phyloP scores from a whole-genome alignment of 2,329 filamentous ascomycete genomes.

The Myriangium duriaei region DNA sequence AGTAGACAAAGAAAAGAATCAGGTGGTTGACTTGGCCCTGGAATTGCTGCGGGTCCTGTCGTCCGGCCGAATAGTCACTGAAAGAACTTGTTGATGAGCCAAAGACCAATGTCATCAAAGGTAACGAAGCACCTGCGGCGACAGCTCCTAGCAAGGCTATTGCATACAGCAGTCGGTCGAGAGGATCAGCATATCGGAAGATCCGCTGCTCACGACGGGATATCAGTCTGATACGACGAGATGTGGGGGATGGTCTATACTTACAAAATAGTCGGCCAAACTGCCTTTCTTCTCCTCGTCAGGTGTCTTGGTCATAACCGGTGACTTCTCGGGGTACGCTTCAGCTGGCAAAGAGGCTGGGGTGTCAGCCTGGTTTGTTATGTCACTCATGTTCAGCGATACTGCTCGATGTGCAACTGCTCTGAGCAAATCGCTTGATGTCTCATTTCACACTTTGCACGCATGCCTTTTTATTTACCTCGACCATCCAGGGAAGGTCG shows the following conservation, averaged over 20 bases:
- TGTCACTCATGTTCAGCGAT: too few relatives aligned
- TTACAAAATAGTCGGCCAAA: constrained; percentile 15
- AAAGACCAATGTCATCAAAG: constrained; percentile 41
- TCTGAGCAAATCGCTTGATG: too few relatives aligned
- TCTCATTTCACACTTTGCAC: too few relatives aligned
- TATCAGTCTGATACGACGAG: neutral
- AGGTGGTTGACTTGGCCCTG: constrained; percentile 15
- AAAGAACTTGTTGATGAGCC: constrained; percentile 38
- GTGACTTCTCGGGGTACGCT: too few relatives aligned
- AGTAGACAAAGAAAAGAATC: constrained; percentile 55
- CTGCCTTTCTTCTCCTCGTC: constrained; percentile 12
- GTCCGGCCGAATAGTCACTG: constrained; percentile 26
- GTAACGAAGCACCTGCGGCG: constrained; percentile 32
- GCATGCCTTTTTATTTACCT: too few relatives aligned
- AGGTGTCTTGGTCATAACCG: too few relatives aligned
- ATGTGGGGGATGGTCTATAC: too few relatives aligned
- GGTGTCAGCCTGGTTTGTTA: too few relatives aligned
- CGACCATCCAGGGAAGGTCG: too few relatives aligned
- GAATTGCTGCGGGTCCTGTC: constrained; percentile 13
- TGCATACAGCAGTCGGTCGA: constrained; percentile 19
- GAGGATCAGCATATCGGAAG: constrained; percentile 21
- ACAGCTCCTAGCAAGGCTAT: constrained; percentile 25
- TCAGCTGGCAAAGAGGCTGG: too few relatives aligned
- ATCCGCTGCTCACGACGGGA: constrained; percentile 15
- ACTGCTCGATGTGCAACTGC: too few relatives aligned